Percentiles rank a stretch among this genome's conserved stretches.
phyloP scores from a whole-genome alignment of 2,329 filamentous ascomycete species.

The Coleophoma cylindrospora region DNA sequence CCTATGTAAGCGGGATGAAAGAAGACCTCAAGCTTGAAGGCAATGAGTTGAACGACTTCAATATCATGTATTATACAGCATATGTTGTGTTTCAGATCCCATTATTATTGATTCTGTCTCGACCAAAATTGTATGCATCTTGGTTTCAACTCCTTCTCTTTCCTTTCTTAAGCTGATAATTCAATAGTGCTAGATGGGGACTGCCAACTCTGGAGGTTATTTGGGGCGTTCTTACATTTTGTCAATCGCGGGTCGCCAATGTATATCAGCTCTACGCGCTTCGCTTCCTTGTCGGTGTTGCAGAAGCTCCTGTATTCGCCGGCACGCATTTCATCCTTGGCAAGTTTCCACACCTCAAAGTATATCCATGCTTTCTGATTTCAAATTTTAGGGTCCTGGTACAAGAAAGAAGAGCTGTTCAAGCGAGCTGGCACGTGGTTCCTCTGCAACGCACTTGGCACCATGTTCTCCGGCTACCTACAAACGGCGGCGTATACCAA shows the following conservation, averaged over 20 bases:
- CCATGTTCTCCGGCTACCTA: slow-evolving; percentile 33
- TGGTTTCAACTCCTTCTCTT: not conserved
- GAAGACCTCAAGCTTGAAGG: slow-evolving; percentile 39
- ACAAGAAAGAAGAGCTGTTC: slow-evolving; percentile 33
- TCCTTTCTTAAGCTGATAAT: not conserved
- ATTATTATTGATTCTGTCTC: slow-evolving; percentile 7
- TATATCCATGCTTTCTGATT: not conserved
- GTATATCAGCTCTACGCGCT: slow-evolving; percentile 36
- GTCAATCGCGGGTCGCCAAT: slow-evolving; percentile 5
- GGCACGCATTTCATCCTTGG: slow-evolving; percentile 4
- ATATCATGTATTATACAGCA: slow-evolving; percentile 11
- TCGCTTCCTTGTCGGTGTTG: slow-evolving; percentile 48
- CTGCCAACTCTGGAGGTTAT: slow-evolving; percentile 7
- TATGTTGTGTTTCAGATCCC: slow-evolving; percentile 10
- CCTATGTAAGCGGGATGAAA: slow-evolving; percentile 34
- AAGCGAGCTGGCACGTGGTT: slow-evolving; percentile 36
- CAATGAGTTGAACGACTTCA: slow-evolving; percentile 29
- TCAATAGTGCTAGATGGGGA: slow-evolving; percentile 2
- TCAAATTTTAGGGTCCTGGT: slow-evolving; percentile 8
- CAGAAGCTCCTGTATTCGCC: slow-evolving; percentile 33
- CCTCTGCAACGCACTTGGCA: slow-evolving; percentile 26
- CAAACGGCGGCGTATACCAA: slow-evolving; percentile 28
- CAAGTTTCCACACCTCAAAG: not conserved
- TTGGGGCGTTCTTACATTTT: slow-evolving; percentile 10
- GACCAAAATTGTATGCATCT: slow-evolving; percentile 12